Evolutionary conservation across 331 rosid species (phyloP).

Genomic region (Acacia concinna): DNA sequence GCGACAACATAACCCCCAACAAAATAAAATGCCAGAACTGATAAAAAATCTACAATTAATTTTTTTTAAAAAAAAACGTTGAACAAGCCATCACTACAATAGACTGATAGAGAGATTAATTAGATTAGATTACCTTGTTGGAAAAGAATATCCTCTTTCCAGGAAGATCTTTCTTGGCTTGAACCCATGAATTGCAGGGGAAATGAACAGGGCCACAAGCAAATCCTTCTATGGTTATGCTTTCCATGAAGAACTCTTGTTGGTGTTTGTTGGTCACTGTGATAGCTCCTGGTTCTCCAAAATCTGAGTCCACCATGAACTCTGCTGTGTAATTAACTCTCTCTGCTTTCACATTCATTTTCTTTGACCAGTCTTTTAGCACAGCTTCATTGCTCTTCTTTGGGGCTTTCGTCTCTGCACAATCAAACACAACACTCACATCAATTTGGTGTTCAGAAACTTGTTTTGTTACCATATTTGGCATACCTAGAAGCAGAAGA

Average conservation of each 20-base stretch:
- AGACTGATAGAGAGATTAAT: background rate
- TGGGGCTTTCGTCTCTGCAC: conserved; percentile 58
- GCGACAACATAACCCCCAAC: background rate
- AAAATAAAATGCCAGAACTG: background rate
- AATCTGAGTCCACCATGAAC: conserved; percentile 62
- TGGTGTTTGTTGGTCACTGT: conserved; percentile 71
- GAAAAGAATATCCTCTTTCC: conserved; percentile 71
- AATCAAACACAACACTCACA: background rate
- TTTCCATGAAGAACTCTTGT: conserved; percentile 69
- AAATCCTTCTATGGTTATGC: conserved; percentile 73
- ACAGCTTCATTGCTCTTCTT: conserved; percentile 73
- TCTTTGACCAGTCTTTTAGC: conserved; percentile 77
- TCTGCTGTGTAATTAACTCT: conserved; percentile 77
- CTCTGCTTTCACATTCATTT: conserved; percentile 54
- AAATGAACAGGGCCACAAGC: conserved; percentile 75
- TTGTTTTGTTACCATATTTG: background rate
- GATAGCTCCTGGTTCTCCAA: conserved; percentile 85
- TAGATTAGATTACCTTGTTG: conserved; percentile 45
- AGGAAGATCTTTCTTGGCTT: conserved; percentile 60
- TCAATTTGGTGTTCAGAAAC: background rate
- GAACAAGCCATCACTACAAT: background rate
- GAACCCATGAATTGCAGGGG: conserved; percentile 89
- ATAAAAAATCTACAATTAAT: background rate
- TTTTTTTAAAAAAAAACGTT: background rate
- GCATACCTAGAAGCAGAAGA: background rate